Base-by-base conservation (phyloP, 345 rosid genomes). In the Moricandia arvensis region DNA sequence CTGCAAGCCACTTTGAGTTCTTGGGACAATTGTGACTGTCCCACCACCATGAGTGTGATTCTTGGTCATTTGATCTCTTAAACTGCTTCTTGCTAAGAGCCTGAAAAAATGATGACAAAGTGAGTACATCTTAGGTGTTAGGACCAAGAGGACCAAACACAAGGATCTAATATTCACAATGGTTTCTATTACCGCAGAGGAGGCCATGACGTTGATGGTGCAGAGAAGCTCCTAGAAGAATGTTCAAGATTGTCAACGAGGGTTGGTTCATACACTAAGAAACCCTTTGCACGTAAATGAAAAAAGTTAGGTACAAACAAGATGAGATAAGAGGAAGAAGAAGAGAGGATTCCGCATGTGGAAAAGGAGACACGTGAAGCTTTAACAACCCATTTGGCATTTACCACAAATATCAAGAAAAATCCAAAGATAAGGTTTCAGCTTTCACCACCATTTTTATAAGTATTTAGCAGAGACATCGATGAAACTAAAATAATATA, bases 41-140 rank as follows among this genome's bases (percentile, higher is more conserved):
- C 97, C 96, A 88, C 96, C 93, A 88, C 96, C 93, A 92, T 18
- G 91, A 86, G 72, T 92, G 84, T 37, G 89, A 84, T 79, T 88
- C 63, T 78, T 86, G 9, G 76, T 80, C 70, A 81, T 80, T n/a
- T 37, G 71, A 66, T 60, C 85, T 86, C 86, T 80, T 86, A 84
- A 85, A 78, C 64, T 45, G 81, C 18, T 35, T 84, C 74, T 77
- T 72, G 55, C 79, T 68, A 27, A 43, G 80, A 77, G 65, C 75
- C 82, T 82, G 54, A 24, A 21, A 74, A 57, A 6, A 45, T n/a
- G n/a, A n/a, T n/a, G n/a, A n/a, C n/a, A n/a, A n/a, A n/a, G n/a
- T n/a, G n/a, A n/a, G n/a, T n/a, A n/a, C n/a, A n/a, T n/a, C n/a
- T n/a, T n/a, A 47, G 8, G 53, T 51, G 2, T 67, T 60, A 53